Conservation (phyloP, 768 basidiomycete genomes). For the Calocybe indica region DNA sequence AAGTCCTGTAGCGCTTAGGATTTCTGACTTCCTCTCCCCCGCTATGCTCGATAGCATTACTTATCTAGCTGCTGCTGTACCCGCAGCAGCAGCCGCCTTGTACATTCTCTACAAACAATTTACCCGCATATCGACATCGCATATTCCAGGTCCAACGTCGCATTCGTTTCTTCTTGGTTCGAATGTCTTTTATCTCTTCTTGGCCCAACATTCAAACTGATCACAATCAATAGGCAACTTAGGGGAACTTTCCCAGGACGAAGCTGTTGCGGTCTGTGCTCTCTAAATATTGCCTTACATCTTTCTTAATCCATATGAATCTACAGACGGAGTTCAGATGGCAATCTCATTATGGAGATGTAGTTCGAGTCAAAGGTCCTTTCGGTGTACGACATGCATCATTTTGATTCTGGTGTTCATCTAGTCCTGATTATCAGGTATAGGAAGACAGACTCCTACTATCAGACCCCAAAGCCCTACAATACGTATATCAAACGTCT, state of each 20-base stretch:
- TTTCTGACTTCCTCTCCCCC: no score
- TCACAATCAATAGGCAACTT: constrained; percentile 16
- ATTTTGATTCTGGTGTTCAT: neutral
- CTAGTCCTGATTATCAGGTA: neutral
- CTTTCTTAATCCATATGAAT: no score
- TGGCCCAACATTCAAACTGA: neutral
- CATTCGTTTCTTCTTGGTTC: constrained; percentile 36
- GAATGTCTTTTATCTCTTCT: neutral
- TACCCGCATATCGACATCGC: constrained; percentile 26
- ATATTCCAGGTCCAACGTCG: constrained; percentile 28
- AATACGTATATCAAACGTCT: constrained; percentile 37
- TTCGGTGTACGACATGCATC: constrained; percentile 27
- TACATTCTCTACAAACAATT: constrained; percentile 23
- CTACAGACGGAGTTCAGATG: constrained; percentile 36
- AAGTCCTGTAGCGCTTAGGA: no score
- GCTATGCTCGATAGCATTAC: no score
- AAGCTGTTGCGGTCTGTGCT: constrained; percentile 24
- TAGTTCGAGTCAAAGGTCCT: constrained; percentile 29
- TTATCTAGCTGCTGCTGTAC: neutral
- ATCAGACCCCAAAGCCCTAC: constrained; percentile 43
- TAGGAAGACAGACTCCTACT: constrained; percentile 40
- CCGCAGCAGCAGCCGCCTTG: constrained; percentile 6
- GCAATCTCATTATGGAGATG: constrained; percentile 36
- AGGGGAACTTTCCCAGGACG: constrained; percentile 22
- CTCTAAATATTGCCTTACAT: neutral